phyloP scores from a whole-genome alignment of 768 basidiomycete genomes.

The Mycena rosella region DNA sequence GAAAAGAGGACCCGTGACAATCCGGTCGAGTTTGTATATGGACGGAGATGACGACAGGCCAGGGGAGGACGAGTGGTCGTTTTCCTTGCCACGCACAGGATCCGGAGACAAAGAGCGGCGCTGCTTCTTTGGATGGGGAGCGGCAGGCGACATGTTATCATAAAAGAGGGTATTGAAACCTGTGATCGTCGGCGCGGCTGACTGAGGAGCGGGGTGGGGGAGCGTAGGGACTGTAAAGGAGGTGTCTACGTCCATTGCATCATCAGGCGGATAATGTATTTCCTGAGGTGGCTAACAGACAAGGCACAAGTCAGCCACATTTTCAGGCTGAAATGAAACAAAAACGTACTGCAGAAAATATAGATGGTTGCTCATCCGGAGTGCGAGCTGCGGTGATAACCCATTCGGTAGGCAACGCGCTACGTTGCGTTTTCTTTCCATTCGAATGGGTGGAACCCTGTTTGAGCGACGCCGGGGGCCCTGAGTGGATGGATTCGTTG shows the following conservation, averaged over 20 bases:
- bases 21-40: conserved; percentile 60
- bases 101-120: conserved; percentile 74
- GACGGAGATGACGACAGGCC: conserved; percentile 65
- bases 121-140: conserved; percentile 59
- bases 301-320: conserved; percentile 27
- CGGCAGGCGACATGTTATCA: conserved; percentile 63
- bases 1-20: conserved; percentile 62
- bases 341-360: conserved; percentile 43
- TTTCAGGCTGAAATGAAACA: conserved; percentile 11
- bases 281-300: conserved; percentile 53
- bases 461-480: conserved; percentile 48
- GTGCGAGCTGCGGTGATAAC: conserved; percentile 45
- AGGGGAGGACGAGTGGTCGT: conserved; percentile 62
- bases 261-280: conserved; percentile 62
- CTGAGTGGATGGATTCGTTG: conserved; percentile 59
- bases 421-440: conserved; percentile 70
- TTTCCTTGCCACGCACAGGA: conserved; percentile 50
- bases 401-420: conserved; percentile 77
- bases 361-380: conserved; percentile 32
- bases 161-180: conserved; percentile 75
- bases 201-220: conserved; percentile 51
- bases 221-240: conserved; percentile 56
- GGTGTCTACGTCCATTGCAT: conserved; percentile 88
- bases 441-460: conserved; percentile 55
- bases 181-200: conserved; percentile 65